These are phyloP conservation scores for Fragaria ananassa DNA, from an alignment of 306 rosid species.

Conservation along the genomic window DNA sequence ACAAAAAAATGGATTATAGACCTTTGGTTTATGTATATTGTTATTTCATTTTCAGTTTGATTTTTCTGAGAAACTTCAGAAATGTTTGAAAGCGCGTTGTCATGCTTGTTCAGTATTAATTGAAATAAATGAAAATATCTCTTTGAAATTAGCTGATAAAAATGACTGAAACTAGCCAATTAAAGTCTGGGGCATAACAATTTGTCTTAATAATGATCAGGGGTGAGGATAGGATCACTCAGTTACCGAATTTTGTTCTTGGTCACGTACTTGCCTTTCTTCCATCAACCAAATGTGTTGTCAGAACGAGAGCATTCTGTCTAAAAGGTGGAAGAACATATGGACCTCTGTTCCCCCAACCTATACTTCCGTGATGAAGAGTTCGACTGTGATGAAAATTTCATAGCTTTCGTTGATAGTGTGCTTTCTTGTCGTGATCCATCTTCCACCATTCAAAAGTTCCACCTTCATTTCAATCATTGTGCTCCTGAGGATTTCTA, in stretches of 20 bases:
- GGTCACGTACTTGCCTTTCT: background rate
- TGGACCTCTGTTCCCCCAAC: background rate
- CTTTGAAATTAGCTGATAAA: background rate
- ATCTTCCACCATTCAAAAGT: background rate
- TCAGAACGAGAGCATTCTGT: background rate
- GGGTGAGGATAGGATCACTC: background rate
- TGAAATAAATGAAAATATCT: background rate
- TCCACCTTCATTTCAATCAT: background rate
- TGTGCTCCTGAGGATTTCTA: background rate
- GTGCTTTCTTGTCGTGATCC: background rate
- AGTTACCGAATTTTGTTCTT: background rate
- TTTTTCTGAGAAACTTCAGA: background rate
- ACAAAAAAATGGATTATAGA: too few relatives aligned
- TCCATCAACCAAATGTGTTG: background rate
- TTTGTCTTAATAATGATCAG: background rate
- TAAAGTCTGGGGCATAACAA: background rate
- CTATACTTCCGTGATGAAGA: background rate
- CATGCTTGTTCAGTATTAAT: too few relatives aligned
- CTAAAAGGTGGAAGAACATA: background rate
- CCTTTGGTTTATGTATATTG: background rate
- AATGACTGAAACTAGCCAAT: background rate
- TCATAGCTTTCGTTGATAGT: background rate
- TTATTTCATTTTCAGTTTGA: too few relatives aligned
- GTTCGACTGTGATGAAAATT: background rate
- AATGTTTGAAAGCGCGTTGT: too few relatives aligned